These are phyloP conservation scores for Pascua sp. DNA, from an alignment of 1,284 basidiomycete genomes.

Conservation along the genomic window DNA sequence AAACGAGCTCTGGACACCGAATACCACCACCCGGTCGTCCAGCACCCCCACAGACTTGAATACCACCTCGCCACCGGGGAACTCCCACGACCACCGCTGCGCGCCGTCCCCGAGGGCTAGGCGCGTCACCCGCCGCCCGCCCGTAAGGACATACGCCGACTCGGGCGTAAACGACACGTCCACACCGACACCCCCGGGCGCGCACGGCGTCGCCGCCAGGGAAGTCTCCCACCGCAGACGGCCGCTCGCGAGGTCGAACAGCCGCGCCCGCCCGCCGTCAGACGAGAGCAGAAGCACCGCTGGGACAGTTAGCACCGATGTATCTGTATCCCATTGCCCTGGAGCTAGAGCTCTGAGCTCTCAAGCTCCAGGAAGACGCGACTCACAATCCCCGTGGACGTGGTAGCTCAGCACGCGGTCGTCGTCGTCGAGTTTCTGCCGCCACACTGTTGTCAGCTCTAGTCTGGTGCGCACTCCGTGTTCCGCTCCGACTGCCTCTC, in stretches of 20 bases:
- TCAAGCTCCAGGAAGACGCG: neutral
- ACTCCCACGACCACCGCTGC: constrained; percentile 38
- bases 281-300: neutral
- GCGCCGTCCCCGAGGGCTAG: constrained; percentile 29
- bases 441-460: constrained; percentile 62
- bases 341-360: neutral
- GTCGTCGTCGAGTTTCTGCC: constrained; percentile 69
- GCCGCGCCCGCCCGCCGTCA: constrained; percentile 62
- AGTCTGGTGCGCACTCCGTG: neutral
- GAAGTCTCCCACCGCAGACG: constrained; percentile 64
- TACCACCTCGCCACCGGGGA: constrained; percentile 30
- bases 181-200: constrained; percentile 50
- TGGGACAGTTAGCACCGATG: neutral
- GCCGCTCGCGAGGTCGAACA: constrained; percentile 66
- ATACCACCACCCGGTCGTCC: constrained; percentile 59
- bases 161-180: constrained; percentile 49
- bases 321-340: too few species aligned
- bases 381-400: constrained; percentile 59
- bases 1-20: constrained; percentile 64
- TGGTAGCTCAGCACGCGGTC: constrained; percentile 68
- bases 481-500: neutral
- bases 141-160: constrained; percentile 34
- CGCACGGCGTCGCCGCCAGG: constrained; percentile 35
- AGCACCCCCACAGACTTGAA: constrained; percentile 62
- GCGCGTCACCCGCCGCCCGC: constrained; percentile 35